Percentiles rank a stretch among this genome's conserved stretches.
phyloP scores from a whole-genome alignment of 352 stramenopile species.

The Pythium grandisporangium region DNA sequence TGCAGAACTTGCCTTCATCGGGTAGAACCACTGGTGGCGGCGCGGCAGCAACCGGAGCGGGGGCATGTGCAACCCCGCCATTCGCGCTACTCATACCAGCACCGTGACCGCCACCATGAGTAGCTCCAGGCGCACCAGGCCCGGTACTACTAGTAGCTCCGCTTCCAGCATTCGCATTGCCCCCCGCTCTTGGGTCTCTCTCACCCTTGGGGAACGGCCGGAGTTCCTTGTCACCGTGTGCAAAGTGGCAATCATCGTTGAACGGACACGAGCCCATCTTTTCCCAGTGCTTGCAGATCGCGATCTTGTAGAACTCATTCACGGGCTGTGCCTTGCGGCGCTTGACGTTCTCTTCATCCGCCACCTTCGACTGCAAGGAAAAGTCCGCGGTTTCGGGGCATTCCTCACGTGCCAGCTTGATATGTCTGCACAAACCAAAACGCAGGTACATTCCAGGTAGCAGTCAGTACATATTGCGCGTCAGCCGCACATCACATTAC shows the following conservation, averaged over 20 bases:
- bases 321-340: slow-evolving; percentile 79
- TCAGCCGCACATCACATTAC: too few relatives aligned
- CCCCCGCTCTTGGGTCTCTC: slow-evolving; percentile 22
- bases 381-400: slow-evolving; percentile 93
- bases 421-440: slow-evolving; percentile 83
- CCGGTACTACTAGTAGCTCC: too few relatives aligned
- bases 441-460: too few relatives aligned
- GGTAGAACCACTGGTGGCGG: slow-evolving; percentile 28
- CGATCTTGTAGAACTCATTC: slow-evolving; percentile 98
- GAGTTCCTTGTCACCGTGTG: slow-evolving; percentile 92
- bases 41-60: not conserved
- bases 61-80: not conserved
- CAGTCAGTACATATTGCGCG: too few relatives aligned
- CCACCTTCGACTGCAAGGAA: slow-evolving; percentile 85
- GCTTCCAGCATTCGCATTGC: too few relatives aligned
- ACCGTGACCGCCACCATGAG: slow-evolving; percentile 1
- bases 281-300: slow-evolving; percentile 96
- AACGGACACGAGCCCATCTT: slow-evolving; percentile 95
- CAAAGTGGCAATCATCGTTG: slow-evolving; percentile 95
- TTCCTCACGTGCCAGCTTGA: slow-evolving; percentile 90
- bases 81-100: not conserved
- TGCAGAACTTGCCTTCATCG: slow-evolving; percentile 65
- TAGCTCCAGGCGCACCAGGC: not conserved
- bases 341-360: slow-evolving; percentile 87
- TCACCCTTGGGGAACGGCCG: slow-evolving; percentile 78